Evolutionary conservation across 345 rosid genomes (phyloP).

Genomic region (Draba incana): DNA sequence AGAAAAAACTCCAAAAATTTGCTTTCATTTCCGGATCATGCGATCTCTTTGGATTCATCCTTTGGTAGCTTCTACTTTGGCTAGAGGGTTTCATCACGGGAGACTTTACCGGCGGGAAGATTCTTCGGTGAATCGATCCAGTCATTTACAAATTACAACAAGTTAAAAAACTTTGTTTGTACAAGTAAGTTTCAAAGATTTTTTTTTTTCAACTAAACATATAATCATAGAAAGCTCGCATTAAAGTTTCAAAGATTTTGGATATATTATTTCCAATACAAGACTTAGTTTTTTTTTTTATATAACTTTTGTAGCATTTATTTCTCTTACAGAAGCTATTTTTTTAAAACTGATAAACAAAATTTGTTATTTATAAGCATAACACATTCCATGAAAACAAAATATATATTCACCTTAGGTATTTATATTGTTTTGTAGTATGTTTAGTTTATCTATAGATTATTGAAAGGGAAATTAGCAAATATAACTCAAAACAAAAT

Average conservation of each 20-base stretch:
- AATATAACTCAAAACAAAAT: too few relatives aligned
- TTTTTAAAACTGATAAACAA: not conserved
- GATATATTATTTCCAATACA: conserved; percentile 3
- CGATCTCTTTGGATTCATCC: conserved; percentile 92
- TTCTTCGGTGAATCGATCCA: conserved; percentile 23
- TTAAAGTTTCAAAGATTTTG: conserved; percentile 33
- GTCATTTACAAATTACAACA: conserved; percentile 1
- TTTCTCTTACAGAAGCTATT: conserved; percentile 7
- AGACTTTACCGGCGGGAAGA: conserved; percentile 29
- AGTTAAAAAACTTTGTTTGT: not conserved
- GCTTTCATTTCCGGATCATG: conserved; percentile 66
- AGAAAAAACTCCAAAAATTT: not conserved
- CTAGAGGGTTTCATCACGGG: conserved; percentile 17
- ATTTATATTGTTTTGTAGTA: not conserved
- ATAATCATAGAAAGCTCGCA: too few relatives aligned
- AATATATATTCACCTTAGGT: conserved; percentile 4
- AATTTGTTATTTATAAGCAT: not conserved
- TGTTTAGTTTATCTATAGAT: not conserved
- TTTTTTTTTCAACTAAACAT: not conserved
- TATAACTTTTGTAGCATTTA: not conserved
- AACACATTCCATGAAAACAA: not conserved
- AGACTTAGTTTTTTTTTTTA: not conserved
- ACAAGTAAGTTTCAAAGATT: conserved; percentile 40
- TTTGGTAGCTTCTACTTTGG: conserved; percentile 55
- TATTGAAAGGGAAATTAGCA: not conserved